A percentile compares a stretch with the other conserved stretches of the same genome.
These are phyloP conservation scores for Penicillium macrosclerotiorum DNA, from an alignment of 495 filamentous ascomycete species.

Conservation along the genomic window DNA sequence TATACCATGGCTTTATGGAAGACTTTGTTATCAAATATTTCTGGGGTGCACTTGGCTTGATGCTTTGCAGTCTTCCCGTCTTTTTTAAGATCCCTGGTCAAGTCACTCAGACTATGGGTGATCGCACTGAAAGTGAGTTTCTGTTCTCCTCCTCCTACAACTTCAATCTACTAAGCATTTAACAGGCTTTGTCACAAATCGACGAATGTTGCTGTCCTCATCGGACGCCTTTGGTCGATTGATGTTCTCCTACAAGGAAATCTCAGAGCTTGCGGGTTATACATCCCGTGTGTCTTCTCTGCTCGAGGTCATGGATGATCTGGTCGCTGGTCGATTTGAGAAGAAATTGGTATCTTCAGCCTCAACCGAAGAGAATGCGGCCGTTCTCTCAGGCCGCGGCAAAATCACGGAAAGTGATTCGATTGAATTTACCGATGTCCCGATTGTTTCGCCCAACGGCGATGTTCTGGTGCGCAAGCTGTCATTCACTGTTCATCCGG, in stretches of 20 bases:
- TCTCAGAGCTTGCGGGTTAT: slow-evolving; percentile 91
- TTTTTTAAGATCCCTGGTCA: slow-evolving; percentile 90
- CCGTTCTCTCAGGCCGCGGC: slow-evolving; percentile 77
- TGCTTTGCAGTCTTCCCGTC: slow-evolving; percentile 94
- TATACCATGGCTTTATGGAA: slow-evolving; percentile 98
- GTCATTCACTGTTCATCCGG: slow-evolving; percentile 79
- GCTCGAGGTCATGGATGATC: slow-evolving; percentile 91
- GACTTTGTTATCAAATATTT: slow-evolving; percentile 99
- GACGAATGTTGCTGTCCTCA: slow-evolving; percentile 83
- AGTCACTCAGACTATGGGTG: slow-evolving; percentile 71
- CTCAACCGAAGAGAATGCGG: slow-evolving; percentile 70
- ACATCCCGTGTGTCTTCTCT: slow-evolving; percentile 87
- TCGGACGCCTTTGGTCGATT: slow-evolving; percentile 94
- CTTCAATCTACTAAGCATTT: slow-evolving; percentile 5
- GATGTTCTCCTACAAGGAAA: slow-evolving; percentile 98
- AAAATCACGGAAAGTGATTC: slow-evolving; percentile 70
- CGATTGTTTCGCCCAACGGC: slow-evolving; percentile 96
- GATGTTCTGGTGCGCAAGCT: slow-evolving; percentile 82
- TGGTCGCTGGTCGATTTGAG: slow-evolving; percentile 82
- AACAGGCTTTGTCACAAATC: slow-evolving; percentile 83
- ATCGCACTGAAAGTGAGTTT: slow-evolving; percentile 78
- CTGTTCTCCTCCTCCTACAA: not conserved
- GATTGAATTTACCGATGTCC: slow-evolving; percentile 87
- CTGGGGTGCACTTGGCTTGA: slow-evolving; percentile 90
- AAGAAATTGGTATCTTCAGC: slow-evolving; percentile 94